Evolutionary conservation across 345 rosid genomes (phyloP).

Genomic region (Adansonia digitata): DNA sequence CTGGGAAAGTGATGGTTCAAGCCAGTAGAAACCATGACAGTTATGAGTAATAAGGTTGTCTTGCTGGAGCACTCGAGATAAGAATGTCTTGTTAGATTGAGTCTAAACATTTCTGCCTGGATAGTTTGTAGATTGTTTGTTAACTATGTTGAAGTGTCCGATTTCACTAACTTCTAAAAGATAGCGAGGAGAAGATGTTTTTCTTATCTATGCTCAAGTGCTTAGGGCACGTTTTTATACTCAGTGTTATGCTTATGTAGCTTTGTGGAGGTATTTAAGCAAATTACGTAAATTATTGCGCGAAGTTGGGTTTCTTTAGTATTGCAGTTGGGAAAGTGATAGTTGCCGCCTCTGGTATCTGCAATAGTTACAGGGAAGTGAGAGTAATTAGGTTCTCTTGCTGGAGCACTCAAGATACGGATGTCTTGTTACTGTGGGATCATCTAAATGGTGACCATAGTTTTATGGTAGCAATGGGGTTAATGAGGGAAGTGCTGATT

Average conservation of each 20-base stretch:
- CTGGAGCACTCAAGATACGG: background rate
- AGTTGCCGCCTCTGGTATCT: background rate
- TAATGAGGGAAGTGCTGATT: background rate
- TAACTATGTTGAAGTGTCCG: background rate
- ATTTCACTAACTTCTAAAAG: background rate
- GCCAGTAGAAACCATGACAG: no score
- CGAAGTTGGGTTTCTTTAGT: background rate
- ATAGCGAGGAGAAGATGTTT: background rate
- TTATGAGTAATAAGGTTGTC: no score
- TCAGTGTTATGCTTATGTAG: background rate
- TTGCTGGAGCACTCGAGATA: no score
- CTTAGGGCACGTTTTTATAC: background rate
- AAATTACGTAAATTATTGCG: background rate
- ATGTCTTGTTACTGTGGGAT: background rate
- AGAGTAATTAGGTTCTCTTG: background rate
- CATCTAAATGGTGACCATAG: background rate
- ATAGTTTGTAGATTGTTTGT: background rate
- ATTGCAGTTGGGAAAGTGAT: background rate
- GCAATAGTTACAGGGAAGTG: background rate
- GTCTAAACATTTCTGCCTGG: background rate
- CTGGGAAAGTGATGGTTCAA: background rate
- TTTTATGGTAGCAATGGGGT: background rate
- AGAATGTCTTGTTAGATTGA: slow-evolving; percentile 1
- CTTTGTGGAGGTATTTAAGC: background rate
- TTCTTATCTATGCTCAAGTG: background rate